Evolutionary conservation across 371 early-diverging fungal species (phyloP), one percentile per base, ranked within the genome.

Genomic region (Haplosporangium sp.): DNA sequence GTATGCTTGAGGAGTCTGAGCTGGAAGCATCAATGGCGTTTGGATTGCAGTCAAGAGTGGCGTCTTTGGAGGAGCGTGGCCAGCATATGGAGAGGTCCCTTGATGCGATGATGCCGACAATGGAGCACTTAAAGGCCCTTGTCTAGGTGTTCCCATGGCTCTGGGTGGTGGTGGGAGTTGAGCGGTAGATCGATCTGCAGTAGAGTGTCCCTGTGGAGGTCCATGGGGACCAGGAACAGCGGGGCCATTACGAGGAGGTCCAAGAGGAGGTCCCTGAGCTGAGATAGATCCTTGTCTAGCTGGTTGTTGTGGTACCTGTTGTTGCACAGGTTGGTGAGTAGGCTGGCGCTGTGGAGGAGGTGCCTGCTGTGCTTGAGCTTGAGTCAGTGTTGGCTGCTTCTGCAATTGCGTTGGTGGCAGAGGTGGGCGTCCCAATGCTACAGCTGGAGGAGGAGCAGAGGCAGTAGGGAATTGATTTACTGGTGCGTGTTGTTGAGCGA

Each of bases 11-110:
- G 71, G 20, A 1, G 76, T 72, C 45, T 76, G 82, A 5, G 77
- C 77, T 34, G 83, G 83, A 6, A 77, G 69, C 77, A 77, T 74
- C 20, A 72, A 62, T 17, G 83, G 74, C 3, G 83, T 73, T 52
- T 82, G 77, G 60, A 77, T 78, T 13, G 69, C 74, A 27, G 69
- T 73, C 68, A 82, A 65, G 27, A 72, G 58, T 4, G 76, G 76
- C 3, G 76, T 82, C 76, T 72, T 52, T 20, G 72, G 69, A 50
- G 84, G 74, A 42, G 72, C 53, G 67, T 70, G 65, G 42, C 59
- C 66, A 10, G 77, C 67, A 38, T 76, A 73, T 35, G 77, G 53
- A 35, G 74, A 67, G 4, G 68, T 37, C 48, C 50, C 64, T 40
- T 68, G 60, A 13, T 76, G 44, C 11, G 72, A 35, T n/a, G 76